Conservation (phyloP, 352 stramenopile species). For the Thalassiosira exigua region DNA sequence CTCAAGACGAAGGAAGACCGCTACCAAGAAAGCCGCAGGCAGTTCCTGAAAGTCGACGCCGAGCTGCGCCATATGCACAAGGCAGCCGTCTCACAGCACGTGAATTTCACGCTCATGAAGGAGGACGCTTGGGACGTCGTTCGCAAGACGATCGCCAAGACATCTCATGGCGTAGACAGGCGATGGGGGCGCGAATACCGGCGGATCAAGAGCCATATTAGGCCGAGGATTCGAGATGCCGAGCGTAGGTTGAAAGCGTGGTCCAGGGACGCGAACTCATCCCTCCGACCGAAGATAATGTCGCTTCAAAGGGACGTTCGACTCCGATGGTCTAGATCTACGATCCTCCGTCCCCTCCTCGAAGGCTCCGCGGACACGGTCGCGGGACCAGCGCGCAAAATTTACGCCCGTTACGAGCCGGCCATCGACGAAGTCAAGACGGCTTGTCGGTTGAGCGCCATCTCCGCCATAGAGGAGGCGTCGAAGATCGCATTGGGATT, state of each 20-base stretch:
- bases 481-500: conserved; percentile 21
- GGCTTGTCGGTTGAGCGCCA: conserved; percentile 7
- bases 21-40: conserved; percentile 22
- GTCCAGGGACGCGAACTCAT: conserved; percentile 1
- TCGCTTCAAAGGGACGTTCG: conserved; percentile 8
- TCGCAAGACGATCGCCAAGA: conserved; percentile 6
- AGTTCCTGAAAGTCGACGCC: conserved; percentile 14
- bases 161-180: neutral
- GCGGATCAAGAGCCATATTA: neutral
- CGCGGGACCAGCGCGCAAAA: neutral
- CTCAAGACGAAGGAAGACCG: conserved; percentile 32
- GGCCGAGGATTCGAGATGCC: neutral
- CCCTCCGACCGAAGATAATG: neutral
- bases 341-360: conserved; percentile 21
- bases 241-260: conserved; percentile 10
- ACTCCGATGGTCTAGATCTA: conserved; percentile 17
- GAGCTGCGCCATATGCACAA: conserved; percentile 32
- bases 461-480: conserved; percentile 38
- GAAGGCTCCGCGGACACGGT: conserved; percentile 8
- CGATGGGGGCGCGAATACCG: neutral
- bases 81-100: conserved; percentile 22
- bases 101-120: conserved; percentile 40
- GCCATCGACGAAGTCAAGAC: conserved; percentile 21
- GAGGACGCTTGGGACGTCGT: conserved; percentile 10
- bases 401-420: conserved; percentile 21